A percentile compares a stretch with the other conserved stretches of the same genome.
These are phyloP conservation scores for Hypomyces perniciosus DNA, from an alignment of 2,329 filamentous ascomycete genomes.

Conservation along the genomic window DNA sequence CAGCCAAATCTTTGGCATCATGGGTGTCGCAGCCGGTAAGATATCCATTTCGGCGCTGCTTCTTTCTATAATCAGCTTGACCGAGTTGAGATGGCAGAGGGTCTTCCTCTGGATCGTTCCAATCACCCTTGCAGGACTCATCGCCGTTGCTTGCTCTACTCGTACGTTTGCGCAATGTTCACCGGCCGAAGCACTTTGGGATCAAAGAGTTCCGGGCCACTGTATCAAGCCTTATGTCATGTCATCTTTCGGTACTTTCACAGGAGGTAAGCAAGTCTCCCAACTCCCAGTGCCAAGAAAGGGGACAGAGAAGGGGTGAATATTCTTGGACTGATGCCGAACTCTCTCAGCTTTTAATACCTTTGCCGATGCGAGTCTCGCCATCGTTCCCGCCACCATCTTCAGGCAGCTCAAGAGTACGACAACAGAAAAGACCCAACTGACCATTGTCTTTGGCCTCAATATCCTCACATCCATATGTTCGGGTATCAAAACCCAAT, in stretches of 20 bases:
- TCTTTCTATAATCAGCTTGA: constrained; percentile 15
- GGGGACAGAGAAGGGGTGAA: too few species aligned
- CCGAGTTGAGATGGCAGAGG: constrained; percentile 17
- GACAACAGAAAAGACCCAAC: constrained; percentile 71
- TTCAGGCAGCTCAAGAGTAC: constrained; percentile 69
- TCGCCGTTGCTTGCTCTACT: constrained; percentile 17
- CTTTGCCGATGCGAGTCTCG: constrained; percentile 19
- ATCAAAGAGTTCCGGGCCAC: constrained; percentile 13
- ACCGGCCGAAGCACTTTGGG: constrained; percentile 17
- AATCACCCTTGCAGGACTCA: constrained; percentile 13
- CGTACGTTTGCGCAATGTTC: constrained; percentile 19
- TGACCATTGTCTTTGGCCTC: constrained; percentile 32
- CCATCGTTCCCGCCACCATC: constrained; percentile 18
- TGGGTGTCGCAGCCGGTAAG: constrained; percentile 18
- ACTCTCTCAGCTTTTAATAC: constrained; percentile 16
- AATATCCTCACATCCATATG: constrained; percentile 20
- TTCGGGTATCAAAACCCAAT: constrained; percentile 21
- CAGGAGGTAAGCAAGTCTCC: constrained; percentile 11
- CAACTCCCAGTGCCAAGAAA: neutral
- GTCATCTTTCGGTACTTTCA: constrained; percentile 16
- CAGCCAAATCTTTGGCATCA: constrained; percentile 17
- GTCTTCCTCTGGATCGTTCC: constrained; percentile 18
- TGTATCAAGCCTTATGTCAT: constrained; percentile 18
- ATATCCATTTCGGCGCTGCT: constrained; percentile 18
- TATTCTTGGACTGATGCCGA: neutral